Evolutionary conservation across 768 basidiomycete species (phyloP).

Genomic region (button mushroom (Agaricus bisporus)): DNA sequence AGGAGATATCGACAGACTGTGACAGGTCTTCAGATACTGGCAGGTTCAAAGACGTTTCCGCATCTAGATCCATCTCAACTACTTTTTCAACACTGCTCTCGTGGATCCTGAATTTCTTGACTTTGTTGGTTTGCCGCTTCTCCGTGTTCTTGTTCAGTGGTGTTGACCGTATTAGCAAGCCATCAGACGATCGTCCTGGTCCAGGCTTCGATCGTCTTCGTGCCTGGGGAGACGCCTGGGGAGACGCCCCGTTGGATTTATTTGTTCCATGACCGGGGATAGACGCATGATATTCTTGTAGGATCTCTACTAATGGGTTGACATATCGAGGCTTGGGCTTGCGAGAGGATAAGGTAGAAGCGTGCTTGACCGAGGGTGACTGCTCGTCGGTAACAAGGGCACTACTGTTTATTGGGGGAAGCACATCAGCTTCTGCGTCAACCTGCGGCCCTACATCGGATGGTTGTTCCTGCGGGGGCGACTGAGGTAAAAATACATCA

Average conservation of each 20-base stretch:
- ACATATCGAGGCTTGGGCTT: conserved; percentile 39
- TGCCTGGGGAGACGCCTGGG: conserved; percentile 4
- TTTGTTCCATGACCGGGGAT: conserved; percentile 25
- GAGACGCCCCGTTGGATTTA: not conserved
- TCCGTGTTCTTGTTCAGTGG: conserved; percentile 51
- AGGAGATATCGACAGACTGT: conserved; percentile 40
- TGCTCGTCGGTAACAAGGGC: conserved; percentile 1
- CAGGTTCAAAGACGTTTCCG: conserved; percentile 1
- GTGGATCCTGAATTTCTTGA: conserved; percentile 20
- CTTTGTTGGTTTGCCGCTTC: conserved; percentile 42
- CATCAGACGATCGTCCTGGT: conserved; percentile 45
- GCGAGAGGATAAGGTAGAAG: conserved; percentile 29
- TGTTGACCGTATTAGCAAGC: conserved; percentile 39
- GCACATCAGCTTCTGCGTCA: not conserved
- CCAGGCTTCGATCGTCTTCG: conserved; percentile 32
- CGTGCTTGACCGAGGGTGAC: conserved; percentile 12
- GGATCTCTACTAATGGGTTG: conserved; percentile 50
- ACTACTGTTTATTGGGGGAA: not conserved
- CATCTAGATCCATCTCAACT: conserved; percentile 1
- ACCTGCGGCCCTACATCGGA: too few species aligned
- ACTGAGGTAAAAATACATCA: not conserved
- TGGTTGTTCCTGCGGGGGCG: not conserved
- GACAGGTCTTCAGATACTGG: conserved; percentile 33
- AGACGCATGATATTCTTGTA: conserved; percentile 33
- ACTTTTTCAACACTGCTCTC: conserved; percentile 15